Base-by-base conservation (phyloP, 129 eudicot species). In the Pulicaria dysenterica region DNA sequence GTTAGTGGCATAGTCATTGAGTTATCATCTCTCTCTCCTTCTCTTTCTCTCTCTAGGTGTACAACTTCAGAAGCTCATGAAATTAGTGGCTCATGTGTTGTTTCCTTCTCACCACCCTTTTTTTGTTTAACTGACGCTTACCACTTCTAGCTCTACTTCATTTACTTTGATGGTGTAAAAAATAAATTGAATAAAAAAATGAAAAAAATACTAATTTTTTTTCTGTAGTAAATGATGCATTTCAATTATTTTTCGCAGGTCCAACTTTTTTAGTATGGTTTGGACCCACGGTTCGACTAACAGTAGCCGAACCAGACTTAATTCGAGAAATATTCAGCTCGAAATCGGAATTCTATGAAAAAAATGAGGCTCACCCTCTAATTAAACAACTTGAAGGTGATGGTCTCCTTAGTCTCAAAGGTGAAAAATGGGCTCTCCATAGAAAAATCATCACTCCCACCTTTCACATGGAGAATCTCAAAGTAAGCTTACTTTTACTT, bases 381-480 rank as follows among this genome's bases (percentile, higher is more conserved):
- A 83, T 93, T 34, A 90, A 83, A 66, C 96, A 87, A 57, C 91
- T 93, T 48, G 98, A 93, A 84, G 98, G 98, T 8, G 90, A 90
- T 75, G 98, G 98, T 12, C 81, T 93, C 39, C 81, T 93, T 16
- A 93, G 91, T 54, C 98, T 93, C 74, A 93, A 90, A 60, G 96
- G 96, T 47, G 90, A 87, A 67, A 90, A 90, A 93, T 90, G 98
- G 98, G 96, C 98, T 80, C 95, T 82, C 76, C 98, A 90, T 56
- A 81, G 98, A 41, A 93, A 87, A 83, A 93, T 90, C 80, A 93
- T 93, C 58, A 87, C 96, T 19, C 98, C 98, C 40, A 85, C 89
- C 72, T 93, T 93, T 83, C 92, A 90, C 84, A 84, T 88, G 85
- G 96, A 93, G 67, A 93, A 93, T 84, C 96, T 93, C 73, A 93